Evolutionary conservation across 495 filamentous ascomycete genomes (phyloP).

Genomic region (Talaromyces proteolyticus): DNA sequence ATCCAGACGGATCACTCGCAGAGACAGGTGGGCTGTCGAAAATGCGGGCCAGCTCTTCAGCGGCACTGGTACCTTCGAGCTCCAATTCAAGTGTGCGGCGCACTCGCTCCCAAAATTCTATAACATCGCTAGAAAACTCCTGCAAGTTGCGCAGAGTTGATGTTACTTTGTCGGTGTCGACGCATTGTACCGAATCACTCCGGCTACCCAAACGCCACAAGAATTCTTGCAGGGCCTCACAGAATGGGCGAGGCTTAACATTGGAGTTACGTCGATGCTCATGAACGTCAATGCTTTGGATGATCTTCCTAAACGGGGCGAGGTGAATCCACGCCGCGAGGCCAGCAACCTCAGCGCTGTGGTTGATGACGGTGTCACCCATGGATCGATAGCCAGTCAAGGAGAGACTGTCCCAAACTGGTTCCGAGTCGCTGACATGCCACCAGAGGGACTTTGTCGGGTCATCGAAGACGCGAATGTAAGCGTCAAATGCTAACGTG

Average conservation of each 20-base stretch:
- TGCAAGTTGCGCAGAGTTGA: constrained; percentile 35
- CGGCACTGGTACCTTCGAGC: constrained; percentile 36
- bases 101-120: constrained; percentile 49
- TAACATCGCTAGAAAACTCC: constrained; percentile 39
- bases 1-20: not conserved
- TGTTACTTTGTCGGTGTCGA: constrained; percentile 38
- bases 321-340: constrained; percentile 55
- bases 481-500: constrained; percentile 57
- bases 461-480: constrained; percentile 58
- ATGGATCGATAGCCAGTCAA: constrained; percentile 56
- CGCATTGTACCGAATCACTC: constrained; percentile 29
- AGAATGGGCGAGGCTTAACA: constrained; percentile 45
- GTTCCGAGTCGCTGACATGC: constrained; percentile 53
- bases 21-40: constrained; percentile 36
- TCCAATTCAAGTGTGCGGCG: constrained; percentile 48
- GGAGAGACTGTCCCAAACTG: constrained; percentile 69
- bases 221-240: constrained; percentile 40
- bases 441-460: constrained; percentile 60
- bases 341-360: constrained; percentile 46
- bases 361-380: constrained; percentile 38
- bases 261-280: constrained; percentile 43
- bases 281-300: constrained; percentile 43
- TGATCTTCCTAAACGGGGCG: constrained; percentile 49
- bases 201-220: constrained; percentile 35
- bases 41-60: constrained; percentile 30